Base-by-base conservation (phyloP, 1,284 basidiomycete species). In the Leccinum subatratum region DNA sequence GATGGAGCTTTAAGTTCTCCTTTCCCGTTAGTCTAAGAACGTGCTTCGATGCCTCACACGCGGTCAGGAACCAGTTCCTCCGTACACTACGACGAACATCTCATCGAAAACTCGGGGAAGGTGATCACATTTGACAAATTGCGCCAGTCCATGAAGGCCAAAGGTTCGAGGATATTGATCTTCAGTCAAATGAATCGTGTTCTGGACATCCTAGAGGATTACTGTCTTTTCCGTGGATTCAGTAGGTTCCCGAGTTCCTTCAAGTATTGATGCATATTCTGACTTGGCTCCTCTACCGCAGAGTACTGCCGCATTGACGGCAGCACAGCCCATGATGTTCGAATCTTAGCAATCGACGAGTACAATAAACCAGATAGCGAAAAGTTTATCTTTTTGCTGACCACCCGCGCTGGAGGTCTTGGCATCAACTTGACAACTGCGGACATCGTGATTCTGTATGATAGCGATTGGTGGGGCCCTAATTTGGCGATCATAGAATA, bases 121-220 rank as follows among this genome's bases (percentile, higher is more conserved):
- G 98, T 99, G 96, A 82, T 96, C 64, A 96, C 99, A 69, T 86
- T 99, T 30, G 96, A 99, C 82, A 98, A 96, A 78, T 83, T 99
- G 0, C 86, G 98, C 58, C 83, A 86, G 70, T 87, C 85, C 59
- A 92, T 98, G 93, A 95, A 94, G 77, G 89, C 83, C 54, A 96
- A 96, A 78, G 96, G 96, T 12, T 97, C 94, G 2, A 88, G 96
- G 12, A 94, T 96, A 2, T 87, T 98, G 70, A 98, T 99, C 71
- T 99, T 99, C 83, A 96, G 93, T 71, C 96, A 98, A 79, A 99
- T 99, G 96, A 96, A 93, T 79, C 92, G 96, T 57, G 90, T 95
- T 30, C 77, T 87, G 32, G 97, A 99, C 78, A 99, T 99, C 68
- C 80, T 99, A 54, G 96, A 99, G 77, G 97, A 99, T 76, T 99